Base-by-base conservation (phyloP, 257 asterid species). In the Nicotiana benthamiana region DNA sequence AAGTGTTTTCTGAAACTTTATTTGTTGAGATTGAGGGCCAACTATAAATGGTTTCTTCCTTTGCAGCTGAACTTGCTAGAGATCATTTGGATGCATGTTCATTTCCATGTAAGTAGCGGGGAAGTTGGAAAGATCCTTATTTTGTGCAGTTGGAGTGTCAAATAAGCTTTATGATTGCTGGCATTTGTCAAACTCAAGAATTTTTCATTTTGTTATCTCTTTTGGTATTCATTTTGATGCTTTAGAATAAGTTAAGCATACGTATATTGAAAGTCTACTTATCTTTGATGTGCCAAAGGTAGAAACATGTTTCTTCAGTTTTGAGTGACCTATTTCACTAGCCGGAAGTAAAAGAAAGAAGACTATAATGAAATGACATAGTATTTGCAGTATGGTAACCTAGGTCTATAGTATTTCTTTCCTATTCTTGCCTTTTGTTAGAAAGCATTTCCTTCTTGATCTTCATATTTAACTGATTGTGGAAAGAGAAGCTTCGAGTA, bases 11-110 rank as follows among this genome's bases (percentile, higher is more conserved):
- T 77, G 46, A 18, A 52, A 77, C 59, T 84, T 86, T 82, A 77
- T 77, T 72, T 48, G 48, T 51, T 81, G 15, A 68, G 67, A 80
- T 62, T 72, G 78, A 48, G 28, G 40, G 40, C 61, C 36, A 48
- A 72, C 77, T 43, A 75, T 40, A 30, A 57, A 17, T 51, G 22
- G 43, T 81, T 82, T 79, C 56, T 80, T 66, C 59, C 82, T 83
- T 79, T 86, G 86, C 93, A 96, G 99, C 90, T 82, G 95, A 89
- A 80, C 77, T 87, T 54, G 84, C 80, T 53, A 87, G 87, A 89
- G 94, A 93, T 77, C 90, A 86, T 54, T 79, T 43, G 79, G 93
- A 87, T 78, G 79, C 75, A 34, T 86, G 93, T 51, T 84, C 78
- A 57, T 83, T 89, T 89, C 92, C 96, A 65, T 89, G 99, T 96